phyloP scores from a whole-genome alignment of 164 flowering plant species.

The Vitis vinifera region ASM3070453v1 NC_081813.1:4370001-4370500 shows the following conservation, averaged over 20 bases:
- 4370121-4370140: too few species aligned
- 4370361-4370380: background rate
- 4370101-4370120: background rate
- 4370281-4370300: conserved; percentile 93
- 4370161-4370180: too few species aligned
- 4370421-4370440: conserved; percentile 90
- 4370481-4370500: conserved; percentile 36
- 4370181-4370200: background rate
- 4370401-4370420: conserved; percentile 33
- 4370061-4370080: background rate
- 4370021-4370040: conserved; percentile 15
- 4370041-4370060: background rate
- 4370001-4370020: conserved; percentile 31
- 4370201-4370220: conserved; percentile 3
- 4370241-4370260: conserved; percentile 16
- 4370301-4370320: conserved; percentile 59
- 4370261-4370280: conserved; percentile 18
- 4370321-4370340: background rate
- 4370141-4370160: too few species aligned
- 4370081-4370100: background rate
- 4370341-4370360: background rate
- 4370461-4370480: conserved; percentile 95
- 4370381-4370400: conserved; percentile 10
- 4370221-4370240: conserved; percentile 22
- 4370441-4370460: conserved; percentile 89